A percentile compares a stretch with the other conserved stretches of the same genome.
Evolutionary conservation across 805 yeast species (phyloP).

Genomic region (Deakozyma indianensis): DNA sequence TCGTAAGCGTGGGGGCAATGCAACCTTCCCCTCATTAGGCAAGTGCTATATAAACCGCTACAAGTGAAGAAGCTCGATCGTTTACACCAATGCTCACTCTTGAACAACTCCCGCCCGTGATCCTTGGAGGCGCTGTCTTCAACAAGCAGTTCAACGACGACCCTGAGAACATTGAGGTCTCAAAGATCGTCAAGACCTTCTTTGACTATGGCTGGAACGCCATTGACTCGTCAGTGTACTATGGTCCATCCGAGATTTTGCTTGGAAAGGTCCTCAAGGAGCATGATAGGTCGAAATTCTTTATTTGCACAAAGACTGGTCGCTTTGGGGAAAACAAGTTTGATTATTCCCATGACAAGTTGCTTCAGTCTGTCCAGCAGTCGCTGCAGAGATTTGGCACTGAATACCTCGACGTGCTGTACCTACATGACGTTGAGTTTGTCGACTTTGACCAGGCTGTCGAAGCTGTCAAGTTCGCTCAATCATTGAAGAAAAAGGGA

Average conservation of each 20-base stretch:
- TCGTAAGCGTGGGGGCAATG: no score
- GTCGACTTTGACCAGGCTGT: conserved; percentile 38
- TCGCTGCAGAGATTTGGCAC: conserved; percentile 57
- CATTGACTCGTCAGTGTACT: conserved; percentile 85
- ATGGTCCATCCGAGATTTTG: conserved; percentile 73
- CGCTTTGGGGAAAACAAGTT: conserved; percentile 53
- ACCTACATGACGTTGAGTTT: conserved; percentile 84
- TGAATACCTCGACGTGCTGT: conserved; percentile 61
- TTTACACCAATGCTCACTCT: conserved; percentile 1
- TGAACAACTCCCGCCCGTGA: conserved; percentile 25
- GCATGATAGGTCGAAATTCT: conserved; percentile 41
- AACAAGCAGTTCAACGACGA: conserved; percentile 64
- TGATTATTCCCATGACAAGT: conserved; percentile 52
- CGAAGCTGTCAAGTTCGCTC: conserved; percentile 50
- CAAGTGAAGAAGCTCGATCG: no score
- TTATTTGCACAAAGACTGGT: conserved; percentile 78
- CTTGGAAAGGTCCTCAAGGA: conserved; percentile 50
- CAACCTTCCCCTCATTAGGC: no score
- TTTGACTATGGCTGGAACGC: conserved; percentile 59
- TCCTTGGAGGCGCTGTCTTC: conserved; percentile 83
- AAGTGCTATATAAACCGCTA: no score
- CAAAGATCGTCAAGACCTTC: conserved; percentile 42
- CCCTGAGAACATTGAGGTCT: conserved; percentile 46
- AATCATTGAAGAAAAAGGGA: conserved; percentile 47
- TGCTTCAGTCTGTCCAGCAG: conserved; percentile 48